phyloP scores from a whole-genome alignment of 2,329 filamentous ascomycete species.

The Ophiosphaerella herpotricha region DNA sequence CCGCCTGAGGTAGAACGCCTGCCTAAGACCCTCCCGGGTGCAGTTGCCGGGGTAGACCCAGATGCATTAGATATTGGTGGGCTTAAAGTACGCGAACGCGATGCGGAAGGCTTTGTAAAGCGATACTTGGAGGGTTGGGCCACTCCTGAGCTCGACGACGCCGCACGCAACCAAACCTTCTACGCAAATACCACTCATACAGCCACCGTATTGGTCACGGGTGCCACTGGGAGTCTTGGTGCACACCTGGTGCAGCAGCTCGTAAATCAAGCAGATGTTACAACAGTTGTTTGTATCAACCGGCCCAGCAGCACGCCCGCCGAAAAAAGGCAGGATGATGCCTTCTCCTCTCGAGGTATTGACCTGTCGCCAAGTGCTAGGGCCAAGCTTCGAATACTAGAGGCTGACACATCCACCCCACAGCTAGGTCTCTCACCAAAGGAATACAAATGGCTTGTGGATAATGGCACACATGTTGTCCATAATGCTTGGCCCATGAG shows the following conservation, averaged over 20 bases:
- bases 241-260: constrained; percentile 41
- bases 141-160: too few species aligned
- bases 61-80: too few species aligned
- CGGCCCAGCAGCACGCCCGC: constrained; percentile 34
- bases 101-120: too few species aligned
- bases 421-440: constrained; percentile 53
- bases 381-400: constrained; percentile 53
- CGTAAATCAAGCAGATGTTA: constrained; percentile 32
- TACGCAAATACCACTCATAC: too few species aligned
- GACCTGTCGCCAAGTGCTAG: constrained; percentile 4
- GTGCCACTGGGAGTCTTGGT: constrained; percentile 49
- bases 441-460: constrained; percentile 47
- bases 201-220: constrained; percentile 45
- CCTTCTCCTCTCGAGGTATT: constrained; percentile 27
- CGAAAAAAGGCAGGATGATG: constrained; percentile 40
- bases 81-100: too few species aligned
- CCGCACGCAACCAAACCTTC: too few species aligned
- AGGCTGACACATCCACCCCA: constrained; percentile 54
- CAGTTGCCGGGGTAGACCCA: too few species aligned
- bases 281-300: constrained; percentile 54
- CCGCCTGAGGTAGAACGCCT: too few species aligned
- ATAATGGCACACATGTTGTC: constrained; percentile 54
- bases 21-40: too few species aligned
- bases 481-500: constrained; percentile 63
- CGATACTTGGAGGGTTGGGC: too few species aligned